Evolutionary conservation across 1,284 basidiomycete species (phyloP).

Genomic region (Trametes hirsuta): DNA sequence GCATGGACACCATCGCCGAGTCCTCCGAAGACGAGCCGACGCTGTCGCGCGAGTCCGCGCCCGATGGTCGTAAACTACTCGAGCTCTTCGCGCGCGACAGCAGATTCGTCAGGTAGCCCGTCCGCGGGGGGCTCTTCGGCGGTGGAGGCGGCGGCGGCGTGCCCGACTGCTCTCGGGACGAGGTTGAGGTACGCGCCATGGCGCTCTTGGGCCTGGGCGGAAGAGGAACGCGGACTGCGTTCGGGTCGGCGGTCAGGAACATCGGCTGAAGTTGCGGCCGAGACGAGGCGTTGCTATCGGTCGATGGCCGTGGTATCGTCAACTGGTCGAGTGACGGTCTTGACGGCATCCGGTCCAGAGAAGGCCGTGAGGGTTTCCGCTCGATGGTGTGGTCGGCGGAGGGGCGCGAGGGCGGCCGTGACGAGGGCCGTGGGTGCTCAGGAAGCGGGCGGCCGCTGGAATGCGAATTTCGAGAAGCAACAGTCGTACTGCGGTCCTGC

Average conservation of each 20-base stretch:
- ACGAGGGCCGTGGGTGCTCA: conserved; percentile 4
- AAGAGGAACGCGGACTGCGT: conserved; percentile 17
- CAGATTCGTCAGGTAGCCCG: conserved; percentile 34
- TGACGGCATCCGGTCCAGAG: conserved; percentile 16
- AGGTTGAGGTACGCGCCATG: conserved; percentile 5
- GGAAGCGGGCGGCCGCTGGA: conserved; percentile 19
- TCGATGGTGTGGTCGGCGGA: background rate
- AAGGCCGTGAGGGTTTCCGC: conserved; percentile 17
- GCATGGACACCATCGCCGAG: conserved; percentile 35
- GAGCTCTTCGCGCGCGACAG: conserved; percentile 33
- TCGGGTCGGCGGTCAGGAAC: conserved; percentile 25
- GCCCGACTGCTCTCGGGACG: conserved; percentile 11
- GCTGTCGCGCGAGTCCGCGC: conserved; percentile 34
- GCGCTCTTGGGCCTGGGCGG: conserved; percentile 23
- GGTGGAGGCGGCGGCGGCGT: conserved; percentile 28
- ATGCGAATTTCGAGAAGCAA: conserved; percentile 3
- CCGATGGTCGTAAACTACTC: conserved; percentile 21
- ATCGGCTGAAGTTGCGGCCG: conserved; percentile 21
- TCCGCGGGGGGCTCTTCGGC: conserved; percentile 31
- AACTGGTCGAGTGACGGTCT: conserved; percentile 17
- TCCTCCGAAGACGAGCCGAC: conserved; percentile 40
- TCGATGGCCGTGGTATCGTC: conserved; percentile 6
- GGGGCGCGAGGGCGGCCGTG: conserved; percentile 15
- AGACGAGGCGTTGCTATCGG: conserved; percentile 13
- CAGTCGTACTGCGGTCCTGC: conserved; percentile 5